Percentiles rank a stretch among this genome's conserved stretches.
Evolutionary conservation across 106 monocot species (phyloP).

Genomic region (Acorus calamus): DNA sequence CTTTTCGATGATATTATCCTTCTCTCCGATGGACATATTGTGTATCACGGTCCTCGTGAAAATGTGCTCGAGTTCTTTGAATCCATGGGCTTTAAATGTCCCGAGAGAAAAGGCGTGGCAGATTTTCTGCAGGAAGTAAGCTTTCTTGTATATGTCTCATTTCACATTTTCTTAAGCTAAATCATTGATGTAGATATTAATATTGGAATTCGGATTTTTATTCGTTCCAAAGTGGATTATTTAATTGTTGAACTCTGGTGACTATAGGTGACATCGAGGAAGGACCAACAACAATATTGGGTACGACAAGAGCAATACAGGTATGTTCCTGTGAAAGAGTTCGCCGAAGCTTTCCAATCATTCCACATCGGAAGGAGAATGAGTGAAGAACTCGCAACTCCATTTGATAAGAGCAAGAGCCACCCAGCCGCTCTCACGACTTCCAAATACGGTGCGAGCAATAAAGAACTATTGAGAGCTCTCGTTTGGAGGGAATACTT

Average conservation of each 20-base stretch:
- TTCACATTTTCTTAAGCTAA: too few species aligned
- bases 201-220: neutral
- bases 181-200: too few species aligned
- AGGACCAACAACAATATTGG: slow-evolving; percentile 71
- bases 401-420: slow-evolving; percentile 41
- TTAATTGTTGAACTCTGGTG: neutral
- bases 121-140: slow-evolving; percentile 69
- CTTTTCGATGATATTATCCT: slow-evolving; percentile 70
- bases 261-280: slow-evolving; percentile 56
- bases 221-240: too few species aligned
- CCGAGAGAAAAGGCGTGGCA: slow-evolving; percentile 63
- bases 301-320: slow-evolving; percentile 24
- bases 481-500: slow-evolving; percentile 36
- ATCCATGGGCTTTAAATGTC: slow-evolving; percentile 55
- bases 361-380: slow-evolving; percentile 36
- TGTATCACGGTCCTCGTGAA: slow-evolving; percentile 68
- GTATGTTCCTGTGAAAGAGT: slow-evolving; percentile 46
- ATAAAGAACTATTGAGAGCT: slow-evolving; percentile 41
- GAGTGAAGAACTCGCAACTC: slow-evolving; percentile 25
- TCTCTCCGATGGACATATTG: slow-evolving; percentile 53
- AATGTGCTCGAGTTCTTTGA: slow-evolving; percentile 56
- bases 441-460: slow-evolving; percentile 41
- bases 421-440: slow-evolving; percentile 59
- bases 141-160: too few species aligned
- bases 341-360: slow-evolving; percentile 36